These are phyloP conservation scores for Helicostylum pulchrum DNA, from an alignment of 192 early-diverging fungal species.

Conservation along the genomic window DNA sequence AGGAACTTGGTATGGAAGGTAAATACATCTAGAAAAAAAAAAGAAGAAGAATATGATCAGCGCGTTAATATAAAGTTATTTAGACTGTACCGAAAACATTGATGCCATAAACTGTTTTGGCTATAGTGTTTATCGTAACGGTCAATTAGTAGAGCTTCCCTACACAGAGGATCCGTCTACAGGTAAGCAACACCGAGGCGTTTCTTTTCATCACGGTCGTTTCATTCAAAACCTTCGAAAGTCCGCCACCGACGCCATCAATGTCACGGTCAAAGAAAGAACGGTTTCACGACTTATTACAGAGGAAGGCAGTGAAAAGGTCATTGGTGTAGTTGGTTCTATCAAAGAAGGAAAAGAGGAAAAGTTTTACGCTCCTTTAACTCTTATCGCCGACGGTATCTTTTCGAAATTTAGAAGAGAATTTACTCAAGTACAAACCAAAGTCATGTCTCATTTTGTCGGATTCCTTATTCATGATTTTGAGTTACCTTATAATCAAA, in stretches of 20 bases:
- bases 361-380: slow-evolving; percentile 65
- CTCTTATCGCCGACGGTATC: slow-evolving; percentile 89
- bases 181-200: slow-evolving; percentile 55
- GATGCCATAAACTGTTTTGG: slow-evolving; percentile 81
- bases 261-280: slow-evolving; percentile 72
- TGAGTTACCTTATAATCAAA: slow-evolving; percentile 74
- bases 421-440: slow-evolving; percentile 48
- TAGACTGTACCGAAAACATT: slow-evolving; percentile 79
- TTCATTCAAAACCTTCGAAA: slow-evolving; percentile 84
- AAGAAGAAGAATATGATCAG: neutral
- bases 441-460: slow-evolving; percentile 33
- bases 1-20: slow-evolving; percentile 69
- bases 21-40: slow-evolving; percentile 1
- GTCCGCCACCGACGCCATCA: slow-evolving; percentile 51
- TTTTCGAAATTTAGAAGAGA: slow-evolving; percentile 92
- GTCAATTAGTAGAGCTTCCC: slow-evolving; percentile 62
- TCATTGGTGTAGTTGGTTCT: slow-evolving; percentile 48
- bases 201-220: slow-evolving; percentile 92
- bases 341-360: slow-evolving; percentile 21
- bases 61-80: neutral
- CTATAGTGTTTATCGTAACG: slow-evolving; percentile 66
- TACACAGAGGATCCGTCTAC: slow-evolving; percentile 59
- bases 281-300: slow-evolving; percentile 49
- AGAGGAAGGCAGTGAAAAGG: slow-evolving; percentile 42
- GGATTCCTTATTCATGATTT: slow-evolving; percentile 67